Conservation (phyloP, 441 rosid genomes). For the Gossypium schwendimanii region DNA sequence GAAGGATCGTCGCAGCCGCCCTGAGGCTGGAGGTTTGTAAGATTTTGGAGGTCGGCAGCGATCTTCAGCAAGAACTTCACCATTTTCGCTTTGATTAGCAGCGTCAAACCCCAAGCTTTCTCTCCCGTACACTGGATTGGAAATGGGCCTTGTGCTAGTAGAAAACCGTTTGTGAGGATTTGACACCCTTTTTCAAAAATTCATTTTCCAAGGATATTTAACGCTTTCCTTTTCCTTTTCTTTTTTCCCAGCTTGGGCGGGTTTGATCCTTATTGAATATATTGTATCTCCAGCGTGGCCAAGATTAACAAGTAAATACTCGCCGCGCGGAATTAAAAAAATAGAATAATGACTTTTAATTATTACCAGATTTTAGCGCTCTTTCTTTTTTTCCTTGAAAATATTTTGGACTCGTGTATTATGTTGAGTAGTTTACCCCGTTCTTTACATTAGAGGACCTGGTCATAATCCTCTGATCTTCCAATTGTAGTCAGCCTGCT, state of each 20-base stretch:
- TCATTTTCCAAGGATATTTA: not conserved
- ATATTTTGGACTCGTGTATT: no score
- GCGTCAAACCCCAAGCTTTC: slow-evolving; percentile 16
- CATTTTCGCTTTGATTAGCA: slow-evolving; percentile 33
- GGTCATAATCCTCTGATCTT: no score
- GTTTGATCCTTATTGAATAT: no score
- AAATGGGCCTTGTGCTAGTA: not conserved
- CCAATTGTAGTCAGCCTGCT: not conserved
- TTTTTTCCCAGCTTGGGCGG: no score
- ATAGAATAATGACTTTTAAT: not conserved
- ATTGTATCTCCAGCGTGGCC: not conserved
- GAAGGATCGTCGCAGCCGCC: slow-evolving; percentile 72
- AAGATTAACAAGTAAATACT: not conserved
- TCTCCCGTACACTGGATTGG: slow-evolving; percentile 1
- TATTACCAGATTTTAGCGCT: no score
- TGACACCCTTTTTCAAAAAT: no score
- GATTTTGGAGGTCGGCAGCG: slow-evolving; percentile 70
- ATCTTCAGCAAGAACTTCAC: slow-evolving; percentile 77
- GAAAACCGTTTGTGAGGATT: not conserved
- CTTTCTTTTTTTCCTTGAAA: no score
- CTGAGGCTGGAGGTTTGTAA: slow-evolving; percentile 67
- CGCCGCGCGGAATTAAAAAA: not conserved
- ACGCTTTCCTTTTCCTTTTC: not conserved
- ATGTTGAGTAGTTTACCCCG: no score
- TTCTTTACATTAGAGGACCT: no score